Conservation (phyloP, 495 filamentous ascomycete genomes). For the Cercophora sp. region DNA sequence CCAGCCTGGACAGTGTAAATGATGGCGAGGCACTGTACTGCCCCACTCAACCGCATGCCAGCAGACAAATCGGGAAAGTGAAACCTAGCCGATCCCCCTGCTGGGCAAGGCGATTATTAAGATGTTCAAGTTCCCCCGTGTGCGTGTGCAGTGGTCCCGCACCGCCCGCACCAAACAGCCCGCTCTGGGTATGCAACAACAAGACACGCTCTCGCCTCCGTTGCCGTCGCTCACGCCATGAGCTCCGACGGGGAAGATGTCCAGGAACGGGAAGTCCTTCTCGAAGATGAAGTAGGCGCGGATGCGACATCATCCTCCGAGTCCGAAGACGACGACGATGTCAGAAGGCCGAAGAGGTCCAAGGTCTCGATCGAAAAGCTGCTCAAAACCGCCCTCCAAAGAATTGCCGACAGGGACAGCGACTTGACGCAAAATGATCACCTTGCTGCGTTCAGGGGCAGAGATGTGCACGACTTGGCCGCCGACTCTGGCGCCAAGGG, state of each 20-base stretch:
- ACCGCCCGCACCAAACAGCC: not conserved
- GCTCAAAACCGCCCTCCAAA: constrained; percentile 4
- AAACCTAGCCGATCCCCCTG: not conserved
- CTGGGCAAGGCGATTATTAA: not conserved
- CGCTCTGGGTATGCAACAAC: no score
- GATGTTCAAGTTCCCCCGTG: constrained; percentile 3
- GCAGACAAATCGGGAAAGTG: not conserved
- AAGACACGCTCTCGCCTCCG: no score
- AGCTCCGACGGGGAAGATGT: constrained; percentile 4
- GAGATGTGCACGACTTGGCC: constrained; percentile 3
- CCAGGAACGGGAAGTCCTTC: not conserved
- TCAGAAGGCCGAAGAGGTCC: not conserved
- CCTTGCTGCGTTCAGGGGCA: constrained; percentile 3
- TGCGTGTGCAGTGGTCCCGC: no score
- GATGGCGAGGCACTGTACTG: not conserved
- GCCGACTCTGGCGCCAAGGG: not conserved
- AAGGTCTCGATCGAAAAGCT: constrained; percentile 8
- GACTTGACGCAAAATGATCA: constrained; percentile 1
- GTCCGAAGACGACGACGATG: not conserved
- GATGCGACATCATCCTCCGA: not conserved
- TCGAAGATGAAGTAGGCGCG: not conserved
- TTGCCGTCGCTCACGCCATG: no score
- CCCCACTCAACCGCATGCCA: not conserved
- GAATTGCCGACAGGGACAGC: not conserved
- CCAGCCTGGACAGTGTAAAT: constrained; percentile 2